Evolutionary conservation across 2,329 filamentous ascomycete genomes (phyloP), one percentile per base, ranked within the genome.

Genomic region (Xylaria sp.): DNA sequence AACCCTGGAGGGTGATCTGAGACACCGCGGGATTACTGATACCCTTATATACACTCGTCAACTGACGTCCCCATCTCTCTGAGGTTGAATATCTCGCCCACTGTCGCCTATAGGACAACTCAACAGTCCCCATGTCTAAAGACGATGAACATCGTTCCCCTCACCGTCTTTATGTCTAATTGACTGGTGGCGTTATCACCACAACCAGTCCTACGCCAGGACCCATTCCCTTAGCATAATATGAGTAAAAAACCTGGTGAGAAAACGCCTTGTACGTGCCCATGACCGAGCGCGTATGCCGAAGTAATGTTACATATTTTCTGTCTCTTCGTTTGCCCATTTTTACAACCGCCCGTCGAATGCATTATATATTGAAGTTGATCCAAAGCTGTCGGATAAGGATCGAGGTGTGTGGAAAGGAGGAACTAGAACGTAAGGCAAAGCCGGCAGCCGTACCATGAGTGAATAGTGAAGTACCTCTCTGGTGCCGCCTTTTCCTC

Each of bases 351-450:
- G 17, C 19, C 56, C 42, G 47, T 45, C 54, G 42, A 61, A 66
- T 64, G 69, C 68, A 69, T 61, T 71, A 70, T 69, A 71, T 71
- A 71, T 64, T 50, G 54, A 68, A 68, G 50, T 58, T 64, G 61
- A 69, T 67, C 67, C 67, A 69, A 71, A 30, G 51, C 24, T 36
- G 34, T 48, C 12, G 21, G 42, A 57, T 61, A 34, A 68, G 54
- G 45, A 48, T 68, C 21, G 21, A 36, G 42, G 30, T 4, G 32
- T 57, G 32, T 63, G 53, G 7, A 34, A 51, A 59, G 12, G 36
- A 59, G 51, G 62, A 62, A 61, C 32, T 42, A 19, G 60, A 59
- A 34, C 17, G 32, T 54, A 19, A 42, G n/a, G 51, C n/a, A 11
- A 34, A 57, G 56, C 21, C 39, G 55, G 59, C 53, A 11, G 42